A percentile compares a stretch with the other conserved stretches of the same genome.
phyloP scores from a whole-genome alignment of 2,329 filamentous ascomycete genomes.

The Penicillium occitanis region DNA sequence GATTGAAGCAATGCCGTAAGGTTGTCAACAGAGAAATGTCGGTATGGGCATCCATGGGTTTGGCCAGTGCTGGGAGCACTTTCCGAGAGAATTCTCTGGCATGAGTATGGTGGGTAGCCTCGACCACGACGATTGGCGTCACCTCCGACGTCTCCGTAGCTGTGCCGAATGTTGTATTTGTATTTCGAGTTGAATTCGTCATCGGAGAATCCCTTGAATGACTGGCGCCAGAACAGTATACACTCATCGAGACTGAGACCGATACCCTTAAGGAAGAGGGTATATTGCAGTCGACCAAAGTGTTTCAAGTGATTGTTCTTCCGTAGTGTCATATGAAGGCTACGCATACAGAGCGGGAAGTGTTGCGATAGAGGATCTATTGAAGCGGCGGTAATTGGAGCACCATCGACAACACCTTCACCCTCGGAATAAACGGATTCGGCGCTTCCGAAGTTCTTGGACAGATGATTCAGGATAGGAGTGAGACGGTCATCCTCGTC shows the following conservation, averaged over 20 bases:
- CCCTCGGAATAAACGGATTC: conserved; percentile 75
- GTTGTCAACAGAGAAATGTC: conserved; percentile 88
- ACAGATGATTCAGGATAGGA: conserved; percentile 76
- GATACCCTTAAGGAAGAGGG: conserved; percentile 93
- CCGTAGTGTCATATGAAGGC: conserved; percentile 80
- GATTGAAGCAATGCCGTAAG: conserved; percentile 71
- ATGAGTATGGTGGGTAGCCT: conserved; percentile 88
- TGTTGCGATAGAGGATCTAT: conserved; percentile 77
- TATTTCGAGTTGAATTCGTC: conserved; percentile 98
- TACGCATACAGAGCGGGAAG: conserved; percentile 92
- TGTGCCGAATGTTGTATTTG: conserved; percentile 92
- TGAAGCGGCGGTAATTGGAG: conserved; percentile 72
- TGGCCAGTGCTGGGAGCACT: conserved; percentile 83
- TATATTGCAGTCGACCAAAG: conserved; percentile 89
- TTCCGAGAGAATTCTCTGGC: conserved; percentile 92
- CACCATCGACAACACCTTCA: conserved; percentile 64
- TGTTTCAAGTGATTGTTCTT: conserved; percentile 92
- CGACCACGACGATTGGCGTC: conserved; percentile 82
- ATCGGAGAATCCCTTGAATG: conserved; percentile 84
- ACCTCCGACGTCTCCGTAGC: conserved; percentile 91
- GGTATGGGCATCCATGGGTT: conserved; percentile 92
- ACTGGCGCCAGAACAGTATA: conserved; percentile 83
- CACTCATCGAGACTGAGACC: conserved; percentile 89
- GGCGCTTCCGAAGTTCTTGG: conserved; percentile 91
- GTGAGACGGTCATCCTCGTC: conserved; percentile 93